Percentiles rank a stretch among this genome's conserved stretches.
phyloP scores from a whole-genome alignment of 495 filamentous ascomycete genomes.

The Podospora bellae-mahoneyi region DNA sequence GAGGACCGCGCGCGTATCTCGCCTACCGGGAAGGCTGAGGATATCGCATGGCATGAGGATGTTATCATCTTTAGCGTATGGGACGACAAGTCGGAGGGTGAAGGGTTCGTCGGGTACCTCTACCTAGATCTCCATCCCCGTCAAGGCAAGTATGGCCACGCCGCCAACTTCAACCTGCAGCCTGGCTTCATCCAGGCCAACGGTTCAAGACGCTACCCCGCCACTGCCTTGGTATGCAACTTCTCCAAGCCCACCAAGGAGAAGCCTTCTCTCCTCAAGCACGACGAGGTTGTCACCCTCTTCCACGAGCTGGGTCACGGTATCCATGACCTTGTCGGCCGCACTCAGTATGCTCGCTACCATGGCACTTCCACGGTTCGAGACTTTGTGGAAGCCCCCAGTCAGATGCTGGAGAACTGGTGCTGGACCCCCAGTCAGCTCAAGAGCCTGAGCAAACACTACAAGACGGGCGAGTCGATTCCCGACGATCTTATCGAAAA shows the following conservation, averaged over 20 bases:
- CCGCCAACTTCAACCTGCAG: slow-evolving; percentile 76
- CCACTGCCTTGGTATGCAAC: slow-evolving; percentile 64
- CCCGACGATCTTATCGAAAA: slow-evolving; percentile 58
- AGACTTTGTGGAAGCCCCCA: slow-evolving; percentile 64
- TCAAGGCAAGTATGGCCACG: slow-evolving; percentile 63
- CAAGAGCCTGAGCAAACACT: slow-evolving; percentile 55
- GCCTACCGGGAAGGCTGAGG: slow-evolving; percentile 54
- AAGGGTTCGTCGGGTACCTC: slow-evolving; percentile 60
- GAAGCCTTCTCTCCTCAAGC: slow-evolving; percentile 60
- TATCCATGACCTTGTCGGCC: slow-evolving; percentile 58
- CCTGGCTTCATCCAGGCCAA: slow-evolving; percentile 56
- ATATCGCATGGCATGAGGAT: slow-evolving; percentile 60
- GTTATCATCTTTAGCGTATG: slow-evolving; percentile 63
- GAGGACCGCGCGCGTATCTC: slow-evolving; percentile 48
- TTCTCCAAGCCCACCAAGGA: slow-evolving; percentile 61
- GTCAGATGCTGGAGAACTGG: slow-evolving; percentile 68
- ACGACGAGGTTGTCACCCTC: slow-evolving; percentile 61
- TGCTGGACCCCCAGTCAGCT: slow-evolving; percentile 60
- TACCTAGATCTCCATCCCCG: slow-evolving; percentile 63
- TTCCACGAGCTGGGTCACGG: slow-evolving; percentile 68
- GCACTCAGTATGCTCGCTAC: slow-evolving; percentile 54
- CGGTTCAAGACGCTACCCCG: slow-evolving; percentile 56
- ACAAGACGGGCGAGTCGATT: slow-evolving; percentile 52
- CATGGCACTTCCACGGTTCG: slow-evolving; percentile 60
- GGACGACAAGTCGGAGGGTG: slow-evolving; percentile 56